A percentile compares a stretch with the other conserved stretches of the same genome.
These are phyloP conservation scores for Leavenworthia alabamica DNA, from an alignment of 345 rosid species.

Conservation along the genomic window DNA sequence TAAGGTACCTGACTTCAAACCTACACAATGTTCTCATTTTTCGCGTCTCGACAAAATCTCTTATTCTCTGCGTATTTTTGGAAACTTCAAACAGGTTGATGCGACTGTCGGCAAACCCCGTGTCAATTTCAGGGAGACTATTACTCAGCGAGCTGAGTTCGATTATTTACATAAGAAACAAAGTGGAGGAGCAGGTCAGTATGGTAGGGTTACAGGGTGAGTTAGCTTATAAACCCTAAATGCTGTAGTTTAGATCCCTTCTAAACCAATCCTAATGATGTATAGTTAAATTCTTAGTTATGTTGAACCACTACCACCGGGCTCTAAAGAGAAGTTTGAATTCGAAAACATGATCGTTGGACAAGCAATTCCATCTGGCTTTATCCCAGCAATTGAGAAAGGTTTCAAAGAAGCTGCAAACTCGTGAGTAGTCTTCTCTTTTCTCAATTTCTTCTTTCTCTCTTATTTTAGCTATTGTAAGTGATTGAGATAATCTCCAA, in stretches of 20 bases:
- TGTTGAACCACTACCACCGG: slow-evolving; percentile 74
- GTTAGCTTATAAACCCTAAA: slow-evolving; percentile 3
- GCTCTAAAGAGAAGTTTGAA: slow-evolving; percentile 63
- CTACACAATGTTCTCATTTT: neutral
- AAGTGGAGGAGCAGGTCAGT: slow-evolving; percentile 98
- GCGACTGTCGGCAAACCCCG: slow-evolving; percentile 98
- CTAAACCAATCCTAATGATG: slow-evolving; percentile 2
- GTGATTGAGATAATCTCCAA: neutral
- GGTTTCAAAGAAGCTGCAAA: slow-evolving; percentile 98
- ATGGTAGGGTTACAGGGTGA: slow-evolving; percentile 89
- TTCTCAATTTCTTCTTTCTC: neutral
- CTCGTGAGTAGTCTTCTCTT: slow-evolving; percentile 50
- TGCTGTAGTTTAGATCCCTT: neutral
- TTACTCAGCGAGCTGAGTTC: slow-evolving; percentile 79
- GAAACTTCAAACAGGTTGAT: slow-evolving; percentile 55
- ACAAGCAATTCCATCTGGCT: slow-evolving; percentile 91
- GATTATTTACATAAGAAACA: slow-evolving; percentile 99
- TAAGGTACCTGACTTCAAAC: slow-evolving; percentile 46
- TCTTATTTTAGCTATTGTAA: neutral
- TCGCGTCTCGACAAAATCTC: neutral
- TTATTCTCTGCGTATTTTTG: neutral
- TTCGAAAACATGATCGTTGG: slow-evolving; percentile 93
- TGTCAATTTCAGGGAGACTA: slow-evolving; percentile 93
- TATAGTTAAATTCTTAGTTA: slow-evolving; percentile 38
- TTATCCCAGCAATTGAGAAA: slow-evolving; percentile 93